Evolutionary conservation across 2,329 filamentous ascomycete genomes (phyloP).

Genomic region (Colletotrichum sp.): DNA sequence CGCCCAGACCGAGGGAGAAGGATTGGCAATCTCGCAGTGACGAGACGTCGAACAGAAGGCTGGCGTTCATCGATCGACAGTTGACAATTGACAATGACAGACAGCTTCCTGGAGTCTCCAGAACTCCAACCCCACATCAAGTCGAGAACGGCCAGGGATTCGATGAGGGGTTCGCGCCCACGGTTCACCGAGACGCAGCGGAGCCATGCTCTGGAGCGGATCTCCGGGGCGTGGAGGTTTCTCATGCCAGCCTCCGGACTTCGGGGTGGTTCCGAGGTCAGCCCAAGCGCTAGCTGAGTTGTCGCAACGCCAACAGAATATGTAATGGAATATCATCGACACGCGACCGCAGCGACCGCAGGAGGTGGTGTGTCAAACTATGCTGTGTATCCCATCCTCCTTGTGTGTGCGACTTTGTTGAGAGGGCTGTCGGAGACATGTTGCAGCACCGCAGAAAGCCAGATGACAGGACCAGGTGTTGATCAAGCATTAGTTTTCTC

Average conservation of each 20-base stretch:
- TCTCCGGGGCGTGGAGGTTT: constrained; percentile 16
- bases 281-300: constrained; percentile 8
- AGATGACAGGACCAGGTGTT: not conserved
- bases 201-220: constrained; percentile 7
- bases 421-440: not conserved
- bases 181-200: constrained; percentile 11
- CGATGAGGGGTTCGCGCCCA: constrained; percentile 1
- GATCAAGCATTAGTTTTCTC: not conserved
- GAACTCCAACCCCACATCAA: not conserved
- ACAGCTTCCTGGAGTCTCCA: not conserved
- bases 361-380: constrained; percentile 13
- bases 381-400: constrained; percentile 3
- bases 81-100: not conserved
- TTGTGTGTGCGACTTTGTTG: not conserved
- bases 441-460: not conserved
- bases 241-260: constrained; percentile 12
- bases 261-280: constrained; percentile 13
- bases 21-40: not conserved
- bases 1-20: not conserved
- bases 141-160: not conserved
- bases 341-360: not conserved
- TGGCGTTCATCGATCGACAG: not conserved
- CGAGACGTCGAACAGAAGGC: not conserved
- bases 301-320: constrained; percentile 7
- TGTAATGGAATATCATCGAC: constrained; percentile 6